phyloP scores from a whole-genome alignment of 352 stramenopile species.

The Pythium dissotocum region DNA sequence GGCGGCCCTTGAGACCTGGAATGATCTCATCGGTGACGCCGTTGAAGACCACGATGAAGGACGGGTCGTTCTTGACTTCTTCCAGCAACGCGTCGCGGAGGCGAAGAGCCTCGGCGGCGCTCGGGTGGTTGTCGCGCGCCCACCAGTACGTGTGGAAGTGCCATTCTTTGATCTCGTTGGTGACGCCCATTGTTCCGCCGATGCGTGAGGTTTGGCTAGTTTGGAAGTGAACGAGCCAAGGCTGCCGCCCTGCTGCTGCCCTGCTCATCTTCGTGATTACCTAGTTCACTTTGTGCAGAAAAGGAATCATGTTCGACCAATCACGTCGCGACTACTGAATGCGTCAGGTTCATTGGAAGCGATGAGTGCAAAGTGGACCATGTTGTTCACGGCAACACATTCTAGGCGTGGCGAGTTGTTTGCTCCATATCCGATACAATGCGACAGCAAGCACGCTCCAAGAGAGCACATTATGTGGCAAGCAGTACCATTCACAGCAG shows the following conservation, averaged over 20 bases:
- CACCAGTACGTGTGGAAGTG: slow-evolving; percentile 80
- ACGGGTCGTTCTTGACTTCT: slow-evolving; percentile 37
- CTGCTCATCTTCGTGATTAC: neutral
- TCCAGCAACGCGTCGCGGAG: slow-evolving; percentile 52
- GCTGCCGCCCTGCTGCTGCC: too few species aligned
- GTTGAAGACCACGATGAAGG: slow-evolving; percentile 66
- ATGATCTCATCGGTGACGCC: slow-evolving; percentile 41
- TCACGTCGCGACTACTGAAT: neutral
- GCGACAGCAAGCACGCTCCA: too few species aligned
- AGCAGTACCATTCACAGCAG: too few species aligned
- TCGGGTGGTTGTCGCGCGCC: slow-evolving; percentile 39
- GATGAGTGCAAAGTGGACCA: neutral
- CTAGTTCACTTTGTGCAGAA: neutral
- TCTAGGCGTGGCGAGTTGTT: too few species aligned
- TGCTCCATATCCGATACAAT: too few species aligned
- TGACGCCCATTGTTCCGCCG: slow-evolving; percentile 6
- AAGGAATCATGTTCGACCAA: neutral
- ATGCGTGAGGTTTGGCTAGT: neutral
- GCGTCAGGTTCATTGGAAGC: neutral
- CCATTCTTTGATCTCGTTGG: slow-evolving; percentile 55
- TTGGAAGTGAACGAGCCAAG: neutral
- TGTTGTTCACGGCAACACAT: too few species aligned
- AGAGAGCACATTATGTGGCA: too few species aligned
- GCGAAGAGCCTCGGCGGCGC: slow-evolving; percentile 39
- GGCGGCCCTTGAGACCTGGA: slow-evolving; percentile 28